Conservation (phyloP, 352 stramenopile species). For the Phytophthora kernoviae region DNA sequence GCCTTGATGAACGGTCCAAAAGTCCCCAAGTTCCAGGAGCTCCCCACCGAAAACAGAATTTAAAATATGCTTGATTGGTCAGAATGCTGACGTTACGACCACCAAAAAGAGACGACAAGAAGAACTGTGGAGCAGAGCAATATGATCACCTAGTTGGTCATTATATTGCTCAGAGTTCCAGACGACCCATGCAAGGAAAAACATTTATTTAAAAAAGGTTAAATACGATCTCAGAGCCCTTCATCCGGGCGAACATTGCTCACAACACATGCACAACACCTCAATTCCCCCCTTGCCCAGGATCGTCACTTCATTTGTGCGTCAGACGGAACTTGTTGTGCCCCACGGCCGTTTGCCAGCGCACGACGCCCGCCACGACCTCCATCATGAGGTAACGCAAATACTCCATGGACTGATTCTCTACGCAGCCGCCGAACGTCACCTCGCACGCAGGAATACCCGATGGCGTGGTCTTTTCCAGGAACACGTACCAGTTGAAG, state of each 20-base stretch:
- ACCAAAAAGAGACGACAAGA: no score
- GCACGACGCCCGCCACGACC: constrained; percentile 60
- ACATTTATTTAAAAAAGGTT: constrained; percentile 10
- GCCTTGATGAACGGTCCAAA: neutral
- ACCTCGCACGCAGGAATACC: constrained; percentile 55
- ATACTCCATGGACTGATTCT: constrained; percentile 59
- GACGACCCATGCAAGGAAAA: no score
- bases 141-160: neutral
- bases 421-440: constrained; percentile 61
- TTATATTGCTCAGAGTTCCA: no score
- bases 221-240: constrained; percentile 32
- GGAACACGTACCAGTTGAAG: constrained; percentile 83
- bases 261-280: constrained; percentile 22
- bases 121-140: no score
- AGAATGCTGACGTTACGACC: no score
- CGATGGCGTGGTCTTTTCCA: constrained; percentile 34
- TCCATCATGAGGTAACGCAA: constrained; percentile 72
- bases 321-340: constrained; percentile 55
- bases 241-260: constrained; percentile 13
- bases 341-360: constrained; percentile 71
- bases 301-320: constrained; percentile 17
- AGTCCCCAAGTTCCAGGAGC: neutral
- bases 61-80: no score
- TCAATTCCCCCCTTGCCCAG: neutral
- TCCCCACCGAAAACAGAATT: neutral